These are phyloP conservation scores for Apiospora hydei DNA, from an alignment of 2,329 filamentous ascomycete species.

Conservation along the genomic window DNA sequence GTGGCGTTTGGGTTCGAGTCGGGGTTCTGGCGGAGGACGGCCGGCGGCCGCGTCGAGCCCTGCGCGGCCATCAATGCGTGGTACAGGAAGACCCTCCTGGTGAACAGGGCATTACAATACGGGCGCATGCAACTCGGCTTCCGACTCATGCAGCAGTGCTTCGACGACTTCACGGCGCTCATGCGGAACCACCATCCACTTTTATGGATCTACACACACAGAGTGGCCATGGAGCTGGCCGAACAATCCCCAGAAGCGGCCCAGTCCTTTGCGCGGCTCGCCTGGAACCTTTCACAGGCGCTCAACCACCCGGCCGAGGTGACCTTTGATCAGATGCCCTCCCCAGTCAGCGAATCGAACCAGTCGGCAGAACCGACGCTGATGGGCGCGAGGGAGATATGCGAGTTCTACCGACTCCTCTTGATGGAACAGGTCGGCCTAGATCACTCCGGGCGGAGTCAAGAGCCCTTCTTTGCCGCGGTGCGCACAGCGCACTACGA, in stretches of 20 bases:
- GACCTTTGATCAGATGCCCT: background rate
- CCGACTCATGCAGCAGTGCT: slow-evolving; percentile 10
- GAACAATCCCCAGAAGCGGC: background rate
- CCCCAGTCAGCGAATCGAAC: background rate
- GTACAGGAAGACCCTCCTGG: background rate
- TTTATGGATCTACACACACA: background rate
- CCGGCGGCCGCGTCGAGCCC: background rate
- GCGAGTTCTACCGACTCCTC: background rate
- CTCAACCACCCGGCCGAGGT: background rate
- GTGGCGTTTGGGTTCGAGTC: slow-evolving; percentile 5
- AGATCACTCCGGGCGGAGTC: background rate
- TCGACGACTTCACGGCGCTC: slow-evolving; percentile 14
- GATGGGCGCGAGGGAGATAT: background rate
- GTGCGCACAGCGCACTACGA: background rate
- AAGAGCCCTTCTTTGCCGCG: background rate
- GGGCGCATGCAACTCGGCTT: slow-evolving; percentile 11
- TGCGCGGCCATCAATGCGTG: background rate
- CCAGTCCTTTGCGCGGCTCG: slow-evolving; percentile 1
- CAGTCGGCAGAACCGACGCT: background rate
- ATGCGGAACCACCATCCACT: background rate
- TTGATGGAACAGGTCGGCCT: background rate
- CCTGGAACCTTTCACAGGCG: background rate
- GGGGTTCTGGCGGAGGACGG: background rate
- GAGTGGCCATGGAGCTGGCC: background rate
- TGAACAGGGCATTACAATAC: background rate